Evolutionary conservation across 306 rosid genomes (phyloP).

Genomic region (Rubus idaeus): DNA sequence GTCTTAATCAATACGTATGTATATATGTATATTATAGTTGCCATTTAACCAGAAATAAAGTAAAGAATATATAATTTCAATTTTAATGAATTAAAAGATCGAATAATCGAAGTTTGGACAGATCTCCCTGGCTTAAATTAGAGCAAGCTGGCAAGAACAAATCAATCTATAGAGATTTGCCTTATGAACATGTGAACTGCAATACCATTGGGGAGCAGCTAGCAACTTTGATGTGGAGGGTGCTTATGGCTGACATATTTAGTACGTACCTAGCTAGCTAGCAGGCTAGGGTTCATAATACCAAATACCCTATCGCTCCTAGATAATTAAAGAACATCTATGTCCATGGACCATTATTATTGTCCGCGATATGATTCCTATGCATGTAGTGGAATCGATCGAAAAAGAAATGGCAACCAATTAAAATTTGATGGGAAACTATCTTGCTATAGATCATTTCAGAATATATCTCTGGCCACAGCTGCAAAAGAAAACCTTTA

Average conservation of each 20-base stretch:
- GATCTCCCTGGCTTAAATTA: not conserved
- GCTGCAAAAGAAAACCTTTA: not conserved
- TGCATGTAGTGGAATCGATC: not conserved
- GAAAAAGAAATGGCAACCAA: conserved; percentile 5
- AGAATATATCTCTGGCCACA: not conserved
- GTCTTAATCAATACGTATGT: not conserved
- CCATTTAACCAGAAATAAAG: not conserved
- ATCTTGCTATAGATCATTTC: not conserved
- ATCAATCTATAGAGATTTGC: not conserved
- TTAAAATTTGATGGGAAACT: not conserved
- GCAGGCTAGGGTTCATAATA: not conserved
- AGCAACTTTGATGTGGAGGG: not conserved
- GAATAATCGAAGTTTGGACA: not conserved
- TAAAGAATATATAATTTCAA: not conserved
- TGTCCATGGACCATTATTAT: not conserved
- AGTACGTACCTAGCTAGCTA: not conserved
- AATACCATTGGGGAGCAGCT: not conserved
- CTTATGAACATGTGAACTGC: not conserved
- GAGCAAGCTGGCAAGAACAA: not conserved
- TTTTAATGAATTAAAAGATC: no score
- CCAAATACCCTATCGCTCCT: not conserved
- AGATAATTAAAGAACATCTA: not conserved
- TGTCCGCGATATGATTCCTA: not conserved
- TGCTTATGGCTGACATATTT: not conserved
- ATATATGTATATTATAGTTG: not conserved